phyloP scores from a whole-genome alignment of 495 filamentous ascomycete genomes.

The Penicillium maclennaniae region DNA sequence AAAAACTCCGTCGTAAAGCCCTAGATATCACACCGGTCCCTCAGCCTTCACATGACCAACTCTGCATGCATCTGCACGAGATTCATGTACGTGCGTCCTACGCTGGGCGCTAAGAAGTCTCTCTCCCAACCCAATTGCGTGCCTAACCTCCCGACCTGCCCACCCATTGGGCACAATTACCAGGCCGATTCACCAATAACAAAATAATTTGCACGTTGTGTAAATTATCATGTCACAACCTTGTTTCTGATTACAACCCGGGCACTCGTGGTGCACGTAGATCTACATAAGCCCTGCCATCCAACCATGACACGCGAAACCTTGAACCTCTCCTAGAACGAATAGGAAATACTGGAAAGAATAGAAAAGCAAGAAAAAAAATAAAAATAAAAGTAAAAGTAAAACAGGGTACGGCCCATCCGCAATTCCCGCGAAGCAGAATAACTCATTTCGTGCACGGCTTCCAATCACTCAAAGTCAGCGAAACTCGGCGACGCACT shows the following conservation, averaged over 20 bases:
- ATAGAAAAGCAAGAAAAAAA: not conserved
- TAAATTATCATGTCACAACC: not conserved
- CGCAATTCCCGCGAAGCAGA: not conserved
- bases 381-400: not conserved
- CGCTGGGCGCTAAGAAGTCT: constrained; percentile 18
- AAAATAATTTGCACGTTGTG: not conserved
- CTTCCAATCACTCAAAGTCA: not conserved
- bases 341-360: too few relatives aligned
- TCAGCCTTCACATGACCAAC: constrained; percentile 33
- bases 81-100: constrained; percentile 24
- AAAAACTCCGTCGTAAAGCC: not conserved
- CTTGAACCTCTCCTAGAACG: not conserved
- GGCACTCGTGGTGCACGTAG: not conserved
- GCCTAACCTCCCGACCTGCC: constrained; percentile 9
- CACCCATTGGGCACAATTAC: constrained; percentile 16
- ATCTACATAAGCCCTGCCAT: not conserved
- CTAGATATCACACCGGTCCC: constrained; percentile 10
- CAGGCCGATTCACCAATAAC: not conserved
- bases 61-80: constrained; percentile 41
- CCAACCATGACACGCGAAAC: too few relatives aligned
- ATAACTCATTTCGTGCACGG: not conserved
- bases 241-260: not conserved
- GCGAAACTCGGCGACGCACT: not conserved
- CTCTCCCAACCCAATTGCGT: constrained; percentile 12
- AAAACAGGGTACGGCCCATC: not conserved